Conservation (phyloP, 345 rosid species). For the Psidium friedrichsthalianum region DNA sequence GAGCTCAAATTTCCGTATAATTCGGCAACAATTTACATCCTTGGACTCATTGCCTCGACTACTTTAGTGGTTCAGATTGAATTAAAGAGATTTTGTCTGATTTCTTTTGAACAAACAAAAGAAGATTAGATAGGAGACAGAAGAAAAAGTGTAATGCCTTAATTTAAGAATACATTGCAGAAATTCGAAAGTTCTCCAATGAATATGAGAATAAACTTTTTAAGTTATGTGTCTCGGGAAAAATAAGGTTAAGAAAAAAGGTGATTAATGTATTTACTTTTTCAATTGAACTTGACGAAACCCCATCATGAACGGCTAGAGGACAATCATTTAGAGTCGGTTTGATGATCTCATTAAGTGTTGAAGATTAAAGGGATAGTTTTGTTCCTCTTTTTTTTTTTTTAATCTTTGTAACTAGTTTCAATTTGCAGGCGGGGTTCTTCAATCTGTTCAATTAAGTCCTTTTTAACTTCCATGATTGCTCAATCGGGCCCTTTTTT, state of each 20-base stretch:
- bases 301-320: not conserved
- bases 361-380: too few relatives aligned
- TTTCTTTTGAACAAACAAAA: not conserved
- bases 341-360: too few relatives aligned
- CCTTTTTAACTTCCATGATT: too few relatives aligned
- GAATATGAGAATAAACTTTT: not conserved
- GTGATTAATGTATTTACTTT: not conserved
- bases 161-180: not conserved
- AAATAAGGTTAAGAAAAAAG: not conserved
- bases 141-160: not conserved
- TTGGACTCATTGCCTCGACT: not conserved
- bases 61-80: not conserved
- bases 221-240: not conserved
- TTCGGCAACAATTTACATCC: not conserved
- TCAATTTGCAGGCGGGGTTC: too few relatives aligned
- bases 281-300: not conserved
- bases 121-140: not conserved
- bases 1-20: not conserved
- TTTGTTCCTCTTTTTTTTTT: too few relatives aligned
- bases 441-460: too few relatives aligned
- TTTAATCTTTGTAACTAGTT: too few relatives aligned
- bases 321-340: too few relatives aligned
- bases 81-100: not conserved
- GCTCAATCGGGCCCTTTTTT: too few relatives aligned
- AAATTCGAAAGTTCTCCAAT: not conserved